Percentiles rank a stretch among this genome's conserved stretches.
These are phyloP conservation scores for Phytophthora pistaciae DNA, from an alignment of 352 stramenopile species.

Conservation along the genomic window DNA sequence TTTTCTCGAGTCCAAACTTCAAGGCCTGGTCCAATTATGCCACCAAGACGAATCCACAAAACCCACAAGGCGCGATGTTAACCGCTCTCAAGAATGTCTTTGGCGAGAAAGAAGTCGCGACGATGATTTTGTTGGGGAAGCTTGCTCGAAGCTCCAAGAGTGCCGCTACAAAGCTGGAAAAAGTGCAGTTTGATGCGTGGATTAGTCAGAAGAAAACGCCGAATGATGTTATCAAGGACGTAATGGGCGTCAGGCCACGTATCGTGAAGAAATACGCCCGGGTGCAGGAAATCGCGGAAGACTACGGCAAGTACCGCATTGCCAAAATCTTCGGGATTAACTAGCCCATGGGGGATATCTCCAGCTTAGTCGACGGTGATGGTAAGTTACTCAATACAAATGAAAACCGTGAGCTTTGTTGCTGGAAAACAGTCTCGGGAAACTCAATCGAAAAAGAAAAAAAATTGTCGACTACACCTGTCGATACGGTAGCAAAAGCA, in stretches of 20 bases:
- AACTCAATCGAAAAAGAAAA: slow-evolving; percentile 1
- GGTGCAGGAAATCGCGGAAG: too few species aligned
- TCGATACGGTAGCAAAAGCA: neutral
- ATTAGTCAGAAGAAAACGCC: too few species aligned
- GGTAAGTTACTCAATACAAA: neutral
- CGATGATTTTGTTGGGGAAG: slow-evolving; percentile 1
- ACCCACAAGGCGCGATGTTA: neutral
- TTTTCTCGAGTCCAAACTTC: slow-evolving; percentile 1
- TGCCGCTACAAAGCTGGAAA: neutral
- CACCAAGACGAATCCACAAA: neutral
- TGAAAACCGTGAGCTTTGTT: neutral
- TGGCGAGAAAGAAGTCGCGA: neutral
- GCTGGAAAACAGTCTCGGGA: neutral
- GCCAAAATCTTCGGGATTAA: too few species aligned
- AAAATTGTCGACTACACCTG: neutral
- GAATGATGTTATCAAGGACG: too few species aligned
- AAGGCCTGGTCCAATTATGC: slow-evolving; percentile 2
- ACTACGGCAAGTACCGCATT: too few species aligned
- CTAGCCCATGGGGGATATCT: too few species aligned
- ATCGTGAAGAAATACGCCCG: too few species aligned
- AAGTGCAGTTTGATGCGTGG: neutral
- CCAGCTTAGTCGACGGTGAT: too few species aligned
- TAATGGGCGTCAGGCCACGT: too few species aligned
- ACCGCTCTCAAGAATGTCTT: neutral
- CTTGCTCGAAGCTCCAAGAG: neutral